Evolutionary conservation across 1,139 yeast species (phyloP).

Genomic region (Candida sp.): DNA sequence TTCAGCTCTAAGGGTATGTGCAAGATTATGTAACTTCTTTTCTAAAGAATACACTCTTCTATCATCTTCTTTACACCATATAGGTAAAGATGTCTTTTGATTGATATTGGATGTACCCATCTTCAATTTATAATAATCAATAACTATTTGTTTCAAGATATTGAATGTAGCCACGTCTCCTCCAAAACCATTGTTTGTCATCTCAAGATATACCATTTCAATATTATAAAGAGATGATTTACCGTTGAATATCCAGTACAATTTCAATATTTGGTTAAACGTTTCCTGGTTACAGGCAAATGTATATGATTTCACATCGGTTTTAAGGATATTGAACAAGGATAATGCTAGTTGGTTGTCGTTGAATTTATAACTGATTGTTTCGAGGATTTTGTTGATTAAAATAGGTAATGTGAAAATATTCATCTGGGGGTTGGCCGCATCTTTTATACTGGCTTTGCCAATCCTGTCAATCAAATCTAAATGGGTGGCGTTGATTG

Average conservation of each 20-base stretch:
- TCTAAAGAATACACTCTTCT: constrained; percentile 27
- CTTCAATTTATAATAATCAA: constrained; percentile 33
- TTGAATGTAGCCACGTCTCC: constrained; percentile 37
- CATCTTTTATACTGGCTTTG: constrained; percentile 11
- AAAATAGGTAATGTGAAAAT: constrained; percentile 35
- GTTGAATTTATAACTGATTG: constrained; percentile 21
- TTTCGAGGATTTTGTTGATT: constrained; percentile 29
- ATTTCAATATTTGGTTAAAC: constrained; percentile 35
- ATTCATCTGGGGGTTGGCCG: constrained; percentile 26
- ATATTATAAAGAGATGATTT: constrained; percentile 33
- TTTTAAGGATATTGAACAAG: constrained; percentile 33
- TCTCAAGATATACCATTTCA: constrained; percentile 33
- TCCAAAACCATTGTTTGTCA: constrained; percentile 40
- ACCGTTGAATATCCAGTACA: constrained; percentile 39
- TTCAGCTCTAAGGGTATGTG: constrained; percentile 4
- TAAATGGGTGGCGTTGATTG: constrained; percentile 14
- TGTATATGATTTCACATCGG: constrained; percentile 29
- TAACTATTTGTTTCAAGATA: constrained; percentile 31
- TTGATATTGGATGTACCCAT: constrained; percentile 22
- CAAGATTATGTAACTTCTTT: constrained; percentile 11
- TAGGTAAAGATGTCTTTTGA: constrained; percentile 16
- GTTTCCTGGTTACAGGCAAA: constrained; percentile 41
- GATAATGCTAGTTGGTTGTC: constrained; percentile 37
- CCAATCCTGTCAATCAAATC: constrained; percentile 14
- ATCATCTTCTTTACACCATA: constrained; percentile 37